Conservation (phyloP, 352 stramenopile species). For the Phytophthora hybrid region DNA sequence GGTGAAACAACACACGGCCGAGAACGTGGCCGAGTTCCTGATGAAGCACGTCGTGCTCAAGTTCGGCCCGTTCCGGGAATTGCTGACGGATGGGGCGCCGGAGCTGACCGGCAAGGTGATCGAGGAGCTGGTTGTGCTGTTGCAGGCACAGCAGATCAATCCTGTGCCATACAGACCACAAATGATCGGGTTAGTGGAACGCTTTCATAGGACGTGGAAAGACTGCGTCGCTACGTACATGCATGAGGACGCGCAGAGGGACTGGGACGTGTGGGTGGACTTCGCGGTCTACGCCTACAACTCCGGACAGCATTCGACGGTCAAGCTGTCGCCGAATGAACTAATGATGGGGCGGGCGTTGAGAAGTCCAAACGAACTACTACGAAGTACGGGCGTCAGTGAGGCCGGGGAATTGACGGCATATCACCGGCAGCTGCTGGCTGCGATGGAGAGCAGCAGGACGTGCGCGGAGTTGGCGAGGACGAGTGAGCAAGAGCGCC, state of each 20-base stretch:
- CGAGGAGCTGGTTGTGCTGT: too few relatives aligned
- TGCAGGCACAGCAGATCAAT: not conserved
- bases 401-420: too few relatives aligned
- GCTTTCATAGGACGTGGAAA: not conserved
- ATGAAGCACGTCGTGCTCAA: not conserved
- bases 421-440: too few relatives aligned
- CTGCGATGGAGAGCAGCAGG: too few relatives aligned
- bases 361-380: too few relatives aligned
- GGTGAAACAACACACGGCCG: not conserved
- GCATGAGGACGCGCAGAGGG: not conserved
- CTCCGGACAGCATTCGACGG: too few relatives aligned
- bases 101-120: not conserved
- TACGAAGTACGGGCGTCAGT: too few relatives aligned
- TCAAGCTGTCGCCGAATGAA: too few relatives aligned
- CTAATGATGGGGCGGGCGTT: too few relatives aligned
- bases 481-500: too few relatives aligned
- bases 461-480: too few relatives aligned
- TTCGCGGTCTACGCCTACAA: not conserved
- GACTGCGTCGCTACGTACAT: not conserved
- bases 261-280: not conserved
- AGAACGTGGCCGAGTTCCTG: not conserved
- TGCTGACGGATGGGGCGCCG: not conserved
- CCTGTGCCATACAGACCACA: not conserved
- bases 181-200: not conserved
- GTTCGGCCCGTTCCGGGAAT: not conserved